Base-by-base conservation (phyloP, 805 yeast genomes). In the Barnettozyma sp. region DNA sequence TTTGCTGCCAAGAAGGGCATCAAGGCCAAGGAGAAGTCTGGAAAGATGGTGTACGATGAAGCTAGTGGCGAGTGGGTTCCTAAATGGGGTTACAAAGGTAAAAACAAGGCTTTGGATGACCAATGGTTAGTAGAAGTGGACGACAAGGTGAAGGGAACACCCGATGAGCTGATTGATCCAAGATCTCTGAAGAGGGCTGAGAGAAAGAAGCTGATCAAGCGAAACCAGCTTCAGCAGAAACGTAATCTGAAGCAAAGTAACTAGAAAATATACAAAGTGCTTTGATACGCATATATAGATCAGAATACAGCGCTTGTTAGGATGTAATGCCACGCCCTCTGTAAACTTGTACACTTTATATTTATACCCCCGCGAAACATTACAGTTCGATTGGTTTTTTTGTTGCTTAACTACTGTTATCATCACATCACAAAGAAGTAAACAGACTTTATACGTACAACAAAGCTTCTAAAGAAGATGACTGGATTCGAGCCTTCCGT, bases 61-160 rank as follows among this genome's bases (percentile, higher is more conserved):
- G 92, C 73, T 22, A 64, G 74, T 21, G 88, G 90, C 34, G 88
- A 87, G 62, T 92, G 98, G 98, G 95, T 82, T 42, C 90, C 94
- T 51, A 90, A 87, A 62, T 92, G 98, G 98, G 99, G 99, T 42
- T 90, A 82, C 67, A 80, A 82, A 46, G 97, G 97, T 54, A 76
- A 77, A 62, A 92, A 92, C 63, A 90, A 92, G 65, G 75, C 77
- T 37, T 55, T 78, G 48, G 97, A 90, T 52, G 65, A 71, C 53
- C 97, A 92, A 62, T 92, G 98, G 98, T 70, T 86, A 55, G 97
- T 90, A 39, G 99, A 92, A 63, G 83, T 90, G 42, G 84, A 85
- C 41, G 94, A 83, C 35, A 71, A 78, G 48, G 78, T 70, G 20
- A 70, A 73, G 54, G 70, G 70, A 28, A 67, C 74, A 25, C 67